These are phyloP conservation scores for Microstroma glucosiphilum DNA, from an alignment of 1,284 basidiomycete genomes.

Conservation along the genomic window DNA sequence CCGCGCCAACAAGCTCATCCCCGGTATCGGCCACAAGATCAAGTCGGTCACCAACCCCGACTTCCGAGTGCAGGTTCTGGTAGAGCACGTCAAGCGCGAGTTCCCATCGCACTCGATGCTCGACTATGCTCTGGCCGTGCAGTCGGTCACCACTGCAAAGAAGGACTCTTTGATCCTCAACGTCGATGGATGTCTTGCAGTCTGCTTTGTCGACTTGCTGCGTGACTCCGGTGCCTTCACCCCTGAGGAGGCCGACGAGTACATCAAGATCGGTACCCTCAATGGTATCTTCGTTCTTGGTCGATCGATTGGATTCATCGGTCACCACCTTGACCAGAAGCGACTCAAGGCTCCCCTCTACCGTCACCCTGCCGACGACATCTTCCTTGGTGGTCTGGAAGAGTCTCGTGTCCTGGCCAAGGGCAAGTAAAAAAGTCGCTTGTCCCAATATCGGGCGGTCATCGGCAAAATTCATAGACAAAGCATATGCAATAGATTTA, in stretches of 20 bases:
- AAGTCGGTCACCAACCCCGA: slow-evolving; percentile 62
- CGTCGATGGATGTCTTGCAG: slow-evolving; percentile 95
- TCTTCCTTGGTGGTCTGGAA: slow-evolving; percentile 42
- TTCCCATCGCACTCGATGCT: slow-evolving; percentile 73
- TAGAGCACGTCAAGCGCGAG: slow-evolving; percentile 90
- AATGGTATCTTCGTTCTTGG: slow-evolving; percentile 97
- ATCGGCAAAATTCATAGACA: too few species aligned
- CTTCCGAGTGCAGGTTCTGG: slow-evolving; percentile 86
- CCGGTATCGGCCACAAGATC: slow-evolving; percentile 99
- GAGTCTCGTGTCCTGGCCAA: slow-evolving; percentile 41
- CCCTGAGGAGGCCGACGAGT: slow-evolving; percentile 91
- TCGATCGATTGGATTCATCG: slow-evolving; percentile 93
- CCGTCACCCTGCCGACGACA: slow-evolving; percentile 52
- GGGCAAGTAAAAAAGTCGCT: slow-evolving; percentile 2
- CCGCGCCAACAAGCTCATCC: slow-evolving; percentile 94
- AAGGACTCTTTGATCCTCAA: slow-evolving; percentile 68
- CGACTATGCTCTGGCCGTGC: slow-evolving; percentile 96
- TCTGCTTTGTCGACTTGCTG: slow-evolving; percentile 93
- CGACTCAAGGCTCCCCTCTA: slow-evolving; percentile 54
- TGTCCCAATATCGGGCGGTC: too few species aligned
- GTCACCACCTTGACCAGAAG: slow-evolving; percentile 92
- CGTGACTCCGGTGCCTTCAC: slow-evolving; percentile 90
- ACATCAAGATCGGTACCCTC: slow-evolving; percentile 82
- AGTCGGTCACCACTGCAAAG: slow-evolving; percentile 95
- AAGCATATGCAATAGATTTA: too few species aligned